phyloP scores from a whole-genome alignment of 306 rosid species.

The Quercus suber region DNA sequence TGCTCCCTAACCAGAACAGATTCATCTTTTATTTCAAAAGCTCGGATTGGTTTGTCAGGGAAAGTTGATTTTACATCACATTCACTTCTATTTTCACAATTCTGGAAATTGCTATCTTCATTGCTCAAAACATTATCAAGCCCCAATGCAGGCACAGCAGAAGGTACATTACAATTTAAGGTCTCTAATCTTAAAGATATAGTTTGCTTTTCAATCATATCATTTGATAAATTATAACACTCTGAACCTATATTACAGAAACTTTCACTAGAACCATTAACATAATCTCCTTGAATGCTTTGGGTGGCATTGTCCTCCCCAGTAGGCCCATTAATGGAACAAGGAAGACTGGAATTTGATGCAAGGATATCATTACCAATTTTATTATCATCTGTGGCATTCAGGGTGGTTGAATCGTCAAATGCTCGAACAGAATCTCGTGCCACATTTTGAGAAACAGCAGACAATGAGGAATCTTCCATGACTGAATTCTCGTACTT shows the following conservation, averaged over 20 bases:
- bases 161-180: constrained; percentile 36
- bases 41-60: constrained; percentile 46
- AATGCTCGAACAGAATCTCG: constrained; percentile 23
- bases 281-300: constrained; percentile 37
- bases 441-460: constrained; percentile 43
- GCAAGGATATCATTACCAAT: constrained; percentile 33
- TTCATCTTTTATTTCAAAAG: constrained; percentile 45
- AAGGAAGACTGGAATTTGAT: constrained; percentile 39
- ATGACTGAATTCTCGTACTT: constrained; percentile 30
- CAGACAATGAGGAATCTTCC: constrained; percentile 42
- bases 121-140: constrained; percentile 29
- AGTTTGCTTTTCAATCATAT: constrained; percentile 30
- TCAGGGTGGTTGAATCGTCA: constrained; percentile 36
- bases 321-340: constrained; percentile 34
- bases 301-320: constrained; percentile 27
- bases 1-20: constrained; percentile 38
- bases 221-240: constrained; percentile 28
- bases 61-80: constrained; percentile 34
- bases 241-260: constrained; percentile 26
- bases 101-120: constrained; percentile 29
- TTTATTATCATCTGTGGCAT: constrained; percentile 34
- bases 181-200: constrained; percentile 35
- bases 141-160: constrained; percentile 36
- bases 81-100: constrained; percentile 24
- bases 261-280: constrained; percentile 36